Evolutionary conservation across 192 early-diverging fungal genomes (phyloP).

Genomic region (Coemansia reversa): DNA sequence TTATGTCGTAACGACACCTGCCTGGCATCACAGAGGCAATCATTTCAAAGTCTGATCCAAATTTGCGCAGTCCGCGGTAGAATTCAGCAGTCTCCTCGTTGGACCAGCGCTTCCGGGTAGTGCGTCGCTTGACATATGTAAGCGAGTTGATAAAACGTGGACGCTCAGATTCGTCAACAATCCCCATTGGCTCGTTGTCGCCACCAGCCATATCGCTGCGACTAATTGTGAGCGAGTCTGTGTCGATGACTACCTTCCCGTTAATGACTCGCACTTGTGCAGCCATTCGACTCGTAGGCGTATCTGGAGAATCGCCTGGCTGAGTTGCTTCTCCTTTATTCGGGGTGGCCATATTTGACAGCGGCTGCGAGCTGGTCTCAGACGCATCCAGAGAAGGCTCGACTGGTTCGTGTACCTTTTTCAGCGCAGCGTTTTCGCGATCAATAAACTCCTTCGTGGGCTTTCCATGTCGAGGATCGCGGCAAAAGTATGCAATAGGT

Average conservation of each 20-base stretch:
- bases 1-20: conserved; percentile 45
- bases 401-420: conserved; percentile 28
- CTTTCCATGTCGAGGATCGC: conserved; percentile 34
- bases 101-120: conserved; percentile 41
- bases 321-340: not conserved
- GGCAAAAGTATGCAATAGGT: conserved; percentile 45
- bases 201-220: conserved; percentile 40
- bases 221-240: conserved; percentile 45
- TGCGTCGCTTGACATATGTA: conserved; percentile 39
- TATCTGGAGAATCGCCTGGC: not conserved
- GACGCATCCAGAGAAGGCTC: not conserved
- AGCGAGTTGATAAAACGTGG: conserved; percentile 46
- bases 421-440: conserved; percentile 35
- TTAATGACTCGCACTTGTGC: conserved; percentile 52
- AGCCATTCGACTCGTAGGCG: conserved; percentile 26
- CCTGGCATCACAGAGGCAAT: conserved; percentile 30
- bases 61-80: conserved; percentile 35
- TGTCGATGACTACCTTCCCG: conserved; percentile 47
- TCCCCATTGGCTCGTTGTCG: conserved; percentile 28
- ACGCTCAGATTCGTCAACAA: conserved; percentile 46
- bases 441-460: conserved; percentile 45
- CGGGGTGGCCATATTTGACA: not conserved
- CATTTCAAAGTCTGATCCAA: conserved; percentile 54
- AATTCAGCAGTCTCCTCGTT: conserved; percentile 45
- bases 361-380: not conserved